A percentile compares a stretch with the other conserved stretches of the same genome.
Evolutionary conservation across 495 filamentous ascomycete species (phyloP).

Genomic region (Chaetomium fimeti): DNA sequence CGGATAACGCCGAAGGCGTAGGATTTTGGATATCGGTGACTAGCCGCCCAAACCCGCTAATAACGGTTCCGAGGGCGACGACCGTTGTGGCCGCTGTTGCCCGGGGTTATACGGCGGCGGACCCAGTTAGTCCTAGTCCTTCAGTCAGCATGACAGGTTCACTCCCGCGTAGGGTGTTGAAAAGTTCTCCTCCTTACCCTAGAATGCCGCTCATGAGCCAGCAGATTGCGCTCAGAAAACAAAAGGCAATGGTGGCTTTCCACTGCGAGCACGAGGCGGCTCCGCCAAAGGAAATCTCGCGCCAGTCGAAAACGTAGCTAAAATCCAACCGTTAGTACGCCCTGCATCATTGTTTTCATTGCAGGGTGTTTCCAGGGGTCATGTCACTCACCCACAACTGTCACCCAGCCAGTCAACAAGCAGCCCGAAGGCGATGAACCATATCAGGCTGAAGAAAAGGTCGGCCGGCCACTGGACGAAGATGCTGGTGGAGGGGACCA

Average conservation of each 20-base stretch:
- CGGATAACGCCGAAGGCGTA: background rate
- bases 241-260: slow-evolving; percentile 67
- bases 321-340: background rate
- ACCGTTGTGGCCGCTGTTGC: slow-evolving; percentile 25
- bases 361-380: background rate
- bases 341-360: no score
- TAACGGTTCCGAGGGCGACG: slow-evolving; percentile 47
- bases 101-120: slow-evolving; percentile 32
- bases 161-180: background rate
- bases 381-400: slow-evolving; percentile 54
- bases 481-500: slow-evolving; percentile 45
- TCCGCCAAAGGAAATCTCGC: slow-evolving; percentile 83
- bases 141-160: slow-evolving; percentile 9
- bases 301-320: slow-evolving; percentile 85
- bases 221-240: slow-evolving; percentile 63
- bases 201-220: slow-evolving; percentile 63
- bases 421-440: slow-evolving; percentile 65
- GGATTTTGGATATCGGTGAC: background rate
- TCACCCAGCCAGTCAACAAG: slow-evolving; percentile 53
- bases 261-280: slow-evolving; percentile 61
- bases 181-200: slow-evolving; percentile 29
- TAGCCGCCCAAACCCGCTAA: slow-evolving; percentile 40
- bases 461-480: slow-evolving; percentile 55
- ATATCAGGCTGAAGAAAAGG: slow-evolving; percentile 57
- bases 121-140: slow-evolving; percentile 43